Evolutionary conservation across 2,329 filamentous ascomycete species (phyloP), one percentile per base, ranked within the genome.

Genomic region (Elsinoe ampelina): DNA sequence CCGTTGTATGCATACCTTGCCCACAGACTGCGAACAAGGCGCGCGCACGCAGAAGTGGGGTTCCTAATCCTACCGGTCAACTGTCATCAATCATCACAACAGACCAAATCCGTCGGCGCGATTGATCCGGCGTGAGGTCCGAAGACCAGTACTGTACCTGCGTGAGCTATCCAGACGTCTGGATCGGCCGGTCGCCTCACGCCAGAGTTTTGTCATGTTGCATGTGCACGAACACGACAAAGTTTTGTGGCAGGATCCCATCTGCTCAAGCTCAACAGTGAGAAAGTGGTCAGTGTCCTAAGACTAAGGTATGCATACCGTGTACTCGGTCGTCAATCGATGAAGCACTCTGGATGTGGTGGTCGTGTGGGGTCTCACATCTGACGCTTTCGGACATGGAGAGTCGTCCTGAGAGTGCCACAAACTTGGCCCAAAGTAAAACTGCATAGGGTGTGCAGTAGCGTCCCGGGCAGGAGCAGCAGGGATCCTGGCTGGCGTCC

Each of bases 381-480:
- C 41, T 45, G 19, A 45, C 41, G 20, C 41, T 45, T 26, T 45
- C 19, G 19, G 19, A 22, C 4, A 13, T 12, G 12, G 41, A 19
- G 26, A 26, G 48, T 15, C 15, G 32, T 38, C 48, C 12, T 26
- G 48, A 52, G 19, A 52, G 48, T 52, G 48, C 48, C 48, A 52
- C 48, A 52, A 52, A 52, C 48, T 52, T 52, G 48, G 48, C 48
- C 36, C 48, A 52, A 17, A 52, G 48, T 39, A n/a, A 36, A 52
- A 52, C 48, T 52, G 48, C 48, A 52, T 52, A 52, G 48, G 48
- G 48, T 52, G 48, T 52, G 48, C 48, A 52, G 36, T 52, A 52
- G 48, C 38, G 26, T 32, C 34, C 32, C 26, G 35, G 26, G 26
- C 26, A 30, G 26, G 8, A 7, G 26, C 7, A 30, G 38, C 48